phyloP scores from a whole-genome alignment of 352 stramenopile species.

The Pythium scleroteichum region DNA sequence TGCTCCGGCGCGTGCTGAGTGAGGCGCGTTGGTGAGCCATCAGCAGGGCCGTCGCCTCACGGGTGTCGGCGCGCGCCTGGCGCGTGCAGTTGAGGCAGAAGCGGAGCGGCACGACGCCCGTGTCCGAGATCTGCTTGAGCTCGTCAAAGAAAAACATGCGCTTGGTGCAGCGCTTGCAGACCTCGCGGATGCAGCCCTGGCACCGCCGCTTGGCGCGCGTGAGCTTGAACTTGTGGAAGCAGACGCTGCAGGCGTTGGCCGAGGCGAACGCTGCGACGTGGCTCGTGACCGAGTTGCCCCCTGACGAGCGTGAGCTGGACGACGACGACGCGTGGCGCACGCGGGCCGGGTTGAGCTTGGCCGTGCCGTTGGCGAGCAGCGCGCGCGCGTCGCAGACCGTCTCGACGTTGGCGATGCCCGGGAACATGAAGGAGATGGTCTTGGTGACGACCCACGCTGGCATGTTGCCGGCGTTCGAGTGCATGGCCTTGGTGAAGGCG shows the following conservation, averaged over 20 bases:
- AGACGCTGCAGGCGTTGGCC: conserved; percentile 32
- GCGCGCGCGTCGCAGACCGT: conserved; percentile 32
- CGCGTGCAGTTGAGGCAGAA: conserved; percentile 40
- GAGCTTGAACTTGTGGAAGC: conserved; percentile 35
- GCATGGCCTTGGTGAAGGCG: conserved; percentile 31
- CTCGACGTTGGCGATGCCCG: conserved; percentile 33
- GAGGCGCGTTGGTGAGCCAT: conserved; percentile 7
- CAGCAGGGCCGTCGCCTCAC: conserved; percentile 7
- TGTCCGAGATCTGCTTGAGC: conserved; percentile 29
- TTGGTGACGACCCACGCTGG: conserved; percentile 37
- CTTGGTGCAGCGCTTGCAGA: conserved; percentile 37
- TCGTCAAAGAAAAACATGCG: conserved; percentile 32
- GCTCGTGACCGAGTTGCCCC: not conserved
- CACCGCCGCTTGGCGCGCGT: conserved; percentile 36
- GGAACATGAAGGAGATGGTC: conserved; percentile 36
- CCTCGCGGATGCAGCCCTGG: conserved; percentile 22
- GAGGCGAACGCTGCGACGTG: conserved; percentile 5
- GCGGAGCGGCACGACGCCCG: conserved; percentile 27
- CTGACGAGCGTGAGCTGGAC: not conserved
- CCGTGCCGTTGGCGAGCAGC: conserved; percentile 25
- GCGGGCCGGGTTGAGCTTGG: conserved; percentile 20
- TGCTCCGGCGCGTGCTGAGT: conserved; percentile 3
- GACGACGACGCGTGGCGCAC: not conserved
- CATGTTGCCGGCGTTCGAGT: conserved; percentile 34
- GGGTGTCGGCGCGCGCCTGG: conserved; percentile 26